phyloP scores from a whole-genome alignment of 1,139 yeast genomes.

The Arxiozyma slooffiae region DNA sequence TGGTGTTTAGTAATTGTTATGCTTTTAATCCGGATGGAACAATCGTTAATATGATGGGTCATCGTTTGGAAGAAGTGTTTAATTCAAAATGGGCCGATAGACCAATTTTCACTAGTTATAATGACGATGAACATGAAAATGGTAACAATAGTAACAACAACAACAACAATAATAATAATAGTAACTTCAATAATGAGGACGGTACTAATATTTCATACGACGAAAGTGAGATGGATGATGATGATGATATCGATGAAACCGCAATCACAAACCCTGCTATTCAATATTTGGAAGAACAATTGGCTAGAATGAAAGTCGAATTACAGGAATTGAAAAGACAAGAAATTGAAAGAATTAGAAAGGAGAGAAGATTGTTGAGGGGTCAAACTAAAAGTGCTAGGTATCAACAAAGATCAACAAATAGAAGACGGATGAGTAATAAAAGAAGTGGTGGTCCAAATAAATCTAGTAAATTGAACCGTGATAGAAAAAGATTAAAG shows the following conservation, averaged over 20 bases:
- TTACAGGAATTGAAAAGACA: slow-evolving; percentile 71
- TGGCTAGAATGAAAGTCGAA: slow-evolving; percentile 77
- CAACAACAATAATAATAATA: no score
- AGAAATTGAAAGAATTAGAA: slow-evolving; percentile 50
- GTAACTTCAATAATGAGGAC: slow-evolving; percentile 22
- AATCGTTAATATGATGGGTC: slow-evolving; percentile 93
- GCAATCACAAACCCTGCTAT: slow-evolving; percentile 80
- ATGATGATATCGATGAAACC: slow-evolving; percentile 61
- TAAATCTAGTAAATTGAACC: slow-evolving; percentile 9
- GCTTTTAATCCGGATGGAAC: slow-evolving; percentile 91
- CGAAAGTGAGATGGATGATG: slow-evolving; percentile 35
- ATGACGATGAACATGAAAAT: slow-evolving; percentile 27
- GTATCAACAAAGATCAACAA: slow-evolving; percentile 6
- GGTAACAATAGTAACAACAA: slow-evolving; percentile 20
- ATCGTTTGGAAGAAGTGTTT: slow-evolving; percentile 73
- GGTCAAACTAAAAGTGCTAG: slow-evolving; percentile 21
- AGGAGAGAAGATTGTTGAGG: slow-evolving; percentile 30
- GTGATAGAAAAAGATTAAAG: slow-evolving; percentile 28
- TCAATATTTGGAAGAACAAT: slow-evolving; percentile 76
- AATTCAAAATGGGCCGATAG: slow-evolving; percentile 83
- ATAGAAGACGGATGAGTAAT: slow-evolving; percentile 7
- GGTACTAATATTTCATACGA: slow-evolving; percentile 33
- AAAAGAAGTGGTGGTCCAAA: slow-evolving; percentile 10
- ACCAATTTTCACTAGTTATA: slow-evolving; percentile 44
- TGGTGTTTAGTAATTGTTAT: slow-evolving; percentile 83